Evolutionary conservation across 2,329 filamentous ascomycete genomes (phyloP).

Genomic region (Talaromyces pinophilus): DNA sequence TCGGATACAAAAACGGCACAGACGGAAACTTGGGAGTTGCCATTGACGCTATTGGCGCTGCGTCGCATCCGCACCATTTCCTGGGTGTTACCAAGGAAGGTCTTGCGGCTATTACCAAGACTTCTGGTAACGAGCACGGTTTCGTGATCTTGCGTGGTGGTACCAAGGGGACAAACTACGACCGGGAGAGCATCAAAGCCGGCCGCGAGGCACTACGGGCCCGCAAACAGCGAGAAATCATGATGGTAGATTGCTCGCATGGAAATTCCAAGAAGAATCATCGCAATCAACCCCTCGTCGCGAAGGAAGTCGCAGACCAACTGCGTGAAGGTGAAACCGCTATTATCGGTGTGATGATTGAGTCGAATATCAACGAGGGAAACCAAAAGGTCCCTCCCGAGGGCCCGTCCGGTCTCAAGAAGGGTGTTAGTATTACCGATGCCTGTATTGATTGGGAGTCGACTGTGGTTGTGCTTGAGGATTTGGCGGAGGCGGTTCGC

Average conservation of each 20-base stretch:
- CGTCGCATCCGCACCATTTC: conserved; percentile 75
- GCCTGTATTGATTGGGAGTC: conserved; percentile 93
- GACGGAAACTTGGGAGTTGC: conserved; percentile 88
- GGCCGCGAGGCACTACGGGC: conserved; percentile 76
- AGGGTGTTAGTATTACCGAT: conserved; percentile 92
- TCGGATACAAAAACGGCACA: conserved; percentile 99
- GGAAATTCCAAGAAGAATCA: conserved; percentile 98
- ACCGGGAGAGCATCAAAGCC: conserved; percentile 76
- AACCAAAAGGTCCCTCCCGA: conserved; percentile 86
- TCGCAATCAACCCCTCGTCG: conserved; percentile 94
- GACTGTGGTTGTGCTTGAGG: conserved; percentile 77
- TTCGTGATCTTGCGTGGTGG: conserved; percentile 95
- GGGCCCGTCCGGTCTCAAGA: conserved; percentile 75
- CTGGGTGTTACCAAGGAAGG: conserved; percentile 98
- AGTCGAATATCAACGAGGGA: conserved; percentile 93
- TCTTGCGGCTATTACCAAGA: conserved; percentile 90
- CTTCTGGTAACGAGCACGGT: conserved; percentile 91
- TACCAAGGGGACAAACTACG: conserved; percentile 89
- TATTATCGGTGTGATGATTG: conserved; percentile 97
- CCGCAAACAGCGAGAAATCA: conserved; percentile 81
- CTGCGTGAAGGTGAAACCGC: conserved; percentile 80
- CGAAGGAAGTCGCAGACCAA: conserved; percentile 78
- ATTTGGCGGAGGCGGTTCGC: conserved; percentile 80
- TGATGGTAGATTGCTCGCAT: conserved; percentile 99
- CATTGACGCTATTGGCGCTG: conserved; percentile 89